phyloP scores from a whole-genome alignment of 495 filamentous ascomycete species.

The Bryoglossum gracile region DNA sequence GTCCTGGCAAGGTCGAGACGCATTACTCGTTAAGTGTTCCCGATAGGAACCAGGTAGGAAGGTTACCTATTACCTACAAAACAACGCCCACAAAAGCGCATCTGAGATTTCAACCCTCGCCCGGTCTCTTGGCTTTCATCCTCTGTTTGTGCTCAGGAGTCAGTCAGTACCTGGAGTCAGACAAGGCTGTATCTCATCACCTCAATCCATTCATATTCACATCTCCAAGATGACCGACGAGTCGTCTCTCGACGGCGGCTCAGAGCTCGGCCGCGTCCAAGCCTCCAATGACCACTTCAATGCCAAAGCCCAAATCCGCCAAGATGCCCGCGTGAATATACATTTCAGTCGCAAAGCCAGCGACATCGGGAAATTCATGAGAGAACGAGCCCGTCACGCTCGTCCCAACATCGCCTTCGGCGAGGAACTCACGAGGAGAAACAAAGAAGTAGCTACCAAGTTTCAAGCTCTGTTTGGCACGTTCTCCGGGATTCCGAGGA shows the following conservation, averaged over 20 bases:
- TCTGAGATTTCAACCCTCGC: no score
- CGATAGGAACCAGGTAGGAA: no score
- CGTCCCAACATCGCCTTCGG: slow-evolving; percentile 3
- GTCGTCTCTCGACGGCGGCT: not conserved
- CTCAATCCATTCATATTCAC: no score
- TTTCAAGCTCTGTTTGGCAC: slow-evolving; percentile 8
- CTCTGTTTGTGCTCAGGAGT: not conserved
- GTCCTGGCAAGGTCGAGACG: no score
- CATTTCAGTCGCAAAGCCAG: slow-evolving; percentile 5
- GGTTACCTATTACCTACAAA: no score
- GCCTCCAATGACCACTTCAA: slow-evolving; percentile 7
- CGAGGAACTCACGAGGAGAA: slow-evolving; percentile 8
- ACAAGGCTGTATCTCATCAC: no score
- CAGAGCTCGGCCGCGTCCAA: slow-evolving; percentile 5
- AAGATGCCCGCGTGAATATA: slow-evolving; percentile 14
- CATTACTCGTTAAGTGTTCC: no score
- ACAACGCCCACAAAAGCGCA: no score
- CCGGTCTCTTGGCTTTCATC: not conserved
- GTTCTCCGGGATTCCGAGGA: slow-evolving; percentile 24
- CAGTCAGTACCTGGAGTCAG: no score
- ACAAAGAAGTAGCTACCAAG: slow-evolving; percentile 6
- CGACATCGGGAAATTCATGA: slow-evolving; percentile 5
- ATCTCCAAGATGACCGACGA: not conserved
- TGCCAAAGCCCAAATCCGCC: slow-evolving; percentile 2
- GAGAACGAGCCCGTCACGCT: not conserved